Percentiles rank a stretch among this genome's conserved stretches.
Conservation (phyloP, 352 stramenopile genomes). For the Phytophthora sp. region DNA sequence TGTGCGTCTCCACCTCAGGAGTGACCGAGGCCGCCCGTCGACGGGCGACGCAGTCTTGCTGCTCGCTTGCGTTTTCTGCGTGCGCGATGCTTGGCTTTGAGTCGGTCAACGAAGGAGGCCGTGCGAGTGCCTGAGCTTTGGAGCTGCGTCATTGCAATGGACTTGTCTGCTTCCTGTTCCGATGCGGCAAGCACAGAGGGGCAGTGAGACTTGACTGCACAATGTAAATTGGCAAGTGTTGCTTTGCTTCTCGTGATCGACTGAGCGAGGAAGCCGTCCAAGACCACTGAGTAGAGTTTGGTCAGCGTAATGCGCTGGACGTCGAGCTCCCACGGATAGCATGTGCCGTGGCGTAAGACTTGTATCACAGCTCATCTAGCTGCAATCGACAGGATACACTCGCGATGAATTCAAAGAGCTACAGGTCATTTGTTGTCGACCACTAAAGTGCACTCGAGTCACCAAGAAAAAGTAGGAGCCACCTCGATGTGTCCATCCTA, state of each 20-base stretch:
- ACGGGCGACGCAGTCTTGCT: slow-evolving; percentile 11
- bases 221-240: slow-evolving; percentile 23
- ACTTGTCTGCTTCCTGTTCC: background rate
- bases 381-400: background rate
- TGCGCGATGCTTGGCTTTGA: slow-evolving; percentile 15
- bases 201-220: too few species aligned
- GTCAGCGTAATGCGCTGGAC: background rate
- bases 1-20: slow-evolving; percentile 4
- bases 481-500: background rate
- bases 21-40: slow-evolving; percentile 3
- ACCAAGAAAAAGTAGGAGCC: slow-evolving; percentile 1
- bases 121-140: background rate
- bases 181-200: slow-evolving; percentile 17
- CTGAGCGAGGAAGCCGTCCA: background rate
- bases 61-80: slow-evolving; percentile 3
- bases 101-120: slow-evolving; percentile 13
- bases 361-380: background rate
- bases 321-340: slow-evolving; percentile 2
- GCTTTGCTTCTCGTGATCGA: slow-evolving; percentile 1
- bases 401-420: too few species aligned
- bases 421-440: too few species aligned
- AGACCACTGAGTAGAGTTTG: slow-evolving; percentile 7
- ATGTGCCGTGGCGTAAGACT: background rate
- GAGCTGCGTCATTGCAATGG: slow-evolving; percentile 5
- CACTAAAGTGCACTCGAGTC: too few species aligned